Percentiles rank a stretch among this genome's conserved stretches.
Evolutionary conservation across 495 filamentous ascomycete species (phyloP).

Genomic region (Trichoderma parareesei): DNA sequence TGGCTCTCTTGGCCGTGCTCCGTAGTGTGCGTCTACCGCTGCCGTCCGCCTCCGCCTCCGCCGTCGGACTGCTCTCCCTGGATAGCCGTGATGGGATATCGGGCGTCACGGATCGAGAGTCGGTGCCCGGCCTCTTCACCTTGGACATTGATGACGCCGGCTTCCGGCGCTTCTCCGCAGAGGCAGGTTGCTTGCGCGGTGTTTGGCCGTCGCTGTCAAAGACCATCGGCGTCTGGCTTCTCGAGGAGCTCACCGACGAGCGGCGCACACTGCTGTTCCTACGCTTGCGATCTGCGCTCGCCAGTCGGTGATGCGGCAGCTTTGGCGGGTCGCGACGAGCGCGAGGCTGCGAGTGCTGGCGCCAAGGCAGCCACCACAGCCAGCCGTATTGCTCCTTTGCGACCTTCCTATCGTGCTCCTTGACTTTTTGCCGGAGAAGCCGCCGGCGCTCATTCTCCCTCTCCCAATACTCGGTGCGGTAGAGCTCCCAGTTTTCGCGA

Average conservation of each 20-base stretch:
- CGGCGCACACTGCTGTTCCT: constrained; percentile 41
- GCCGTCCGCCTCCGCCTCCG: constrained; percentile 4
- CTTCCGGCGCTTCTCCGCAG: constrained; percentile 42
- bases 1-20: neutral
- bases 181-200: constrained; percentile 36
- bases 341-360: constrained; percentile 26
- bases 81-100: constrained; percentile 43
- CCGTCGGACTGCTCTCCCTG: constrained; percentile 32
- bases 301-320: constrained; percentile 27
- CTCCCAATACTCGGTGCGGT: constrained; percentile 91
- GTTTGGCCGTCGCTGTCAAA: constrained; percentile 22
- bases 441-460: constrained; percentile 85
- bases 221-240: constrained; percentile 38
- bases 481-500: constrained; percentile 95
- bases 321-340: constrained; percentile 22
- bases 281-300: constrained; percentile 34
- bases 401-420: constrained; percentile 53
- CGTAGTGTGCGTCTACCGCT: neutral
- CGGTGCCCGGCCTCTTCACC: constrained; percentile 28
- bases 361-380: constrained; percentile 73
- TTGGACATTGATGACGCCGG: constrained; percentile 28
- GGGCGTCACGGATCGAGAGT: constrained; percentile 43
- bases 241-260: constrained; percentile 36
- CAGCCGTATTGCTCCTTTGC: constrained; percentile 64
- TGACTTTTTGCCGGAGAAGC: constrained; percentile 58